Conservation (phyloP, 306 rosid species). For the barrel medic (Medicago truncatula) region MtrunA17r5.0-ANR NC_053048.1:49568501-49569000, state of each 20-base stretch:
- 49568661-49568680: not conserved
- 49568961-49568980: not conserved
- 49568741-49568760: not conserved
- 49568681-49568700: not conserved
- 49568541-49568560: conserved; percentile 12
- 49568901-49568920: conserved; percentile 5
- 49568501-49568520: not conserved
- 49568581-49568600: too few relatives aligned
- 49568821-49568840: too few relatives aligned
- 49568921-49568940: conserved; percentile 23
- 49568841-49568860: too few relatives aligned
- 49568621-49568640: not conserved
- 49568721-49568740: not conserved
- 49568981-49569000: conserved; percentile 1
- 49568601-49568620: too few relatives aligned
- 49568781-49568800: not conserved
- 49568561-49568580: not conserved
- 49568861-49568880: too few relatives aligned
- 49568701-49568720: not conserved
- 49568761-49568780: not conserved
- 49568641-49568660: not conserved
- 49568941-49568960: not conserved
- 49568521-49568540: conserved; percentile 18
- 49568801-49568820: not conserved
- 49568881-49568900: not conserved